Evolutionary conservation across 192 early-diverging fungal genomes (phyloP).

Genomic region (Chytriomyces sp.): DNA sequence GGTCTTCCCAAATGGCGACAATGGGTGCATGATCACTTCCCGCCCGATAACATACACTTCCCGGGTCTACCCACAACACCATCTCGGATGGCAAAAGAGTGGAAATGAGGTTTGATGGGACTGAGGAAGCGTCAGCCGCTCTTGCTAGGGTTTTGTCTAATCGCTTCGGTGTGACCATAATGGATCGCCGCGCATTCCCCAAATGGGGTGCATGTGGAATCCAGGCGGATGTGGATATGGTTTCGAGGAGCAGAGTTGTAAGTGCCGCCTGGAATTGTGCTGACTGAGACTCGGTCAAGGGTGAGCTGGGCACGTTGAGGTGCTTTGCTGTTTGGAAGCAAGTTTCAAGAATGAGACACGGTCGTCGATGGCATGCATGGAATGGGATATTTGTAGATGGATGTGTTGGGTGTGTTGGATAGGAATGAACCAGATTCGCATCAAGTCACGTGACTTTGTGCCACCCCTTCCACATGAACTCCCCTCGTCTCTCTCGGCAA

Average conservation of each 20-base stretch:
- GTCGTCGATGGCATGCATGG: neutral
- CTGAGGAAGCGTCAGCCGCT: constrained; percentile 7
- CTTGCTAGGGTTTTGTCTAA: constrained; percentile 23
- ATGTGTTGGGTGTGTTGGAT: neutral
- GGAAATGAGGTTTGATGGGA: constrained; percentile 9
- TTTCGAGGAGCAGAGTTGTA: neutral
- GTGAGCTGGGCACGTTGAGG: constrained; percentile 15
- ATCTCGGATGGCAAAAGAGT: constrained; percentile 10
- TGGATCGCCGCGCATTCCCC: constrained; percentile 10
- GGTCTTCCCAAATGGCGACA: constrained; percentile 30
- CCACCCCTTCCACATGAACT: neutral
- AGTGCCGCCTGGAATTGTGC: neutral
- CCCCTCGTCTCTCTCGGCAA: neutral
- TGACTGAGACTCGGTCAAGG: constrained; percentile 9
- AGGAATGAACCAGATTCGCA: neutral
- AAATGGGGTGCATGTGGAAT: constrained; percentile 7
- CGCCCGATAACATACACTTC: constrained; percentile 14
- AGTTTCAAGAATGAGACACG: neutral
- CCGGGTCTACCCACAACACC: constrained; percentile 31
- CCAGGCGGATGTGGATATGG: constrained; percentile 18
- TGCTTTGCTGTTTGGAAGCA: constrained; percentile 5
- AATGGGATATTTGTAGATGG: neutral
- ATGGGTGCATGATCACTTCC: constrained; percentile 31
- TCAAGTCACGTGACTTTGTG: neutral
- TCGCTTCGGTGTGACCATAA: constrained; percentile 9